Conservation (phyloP, 2,329 filamentous ascomycete genomes). For the Triangularia verruculosa region DNA sequence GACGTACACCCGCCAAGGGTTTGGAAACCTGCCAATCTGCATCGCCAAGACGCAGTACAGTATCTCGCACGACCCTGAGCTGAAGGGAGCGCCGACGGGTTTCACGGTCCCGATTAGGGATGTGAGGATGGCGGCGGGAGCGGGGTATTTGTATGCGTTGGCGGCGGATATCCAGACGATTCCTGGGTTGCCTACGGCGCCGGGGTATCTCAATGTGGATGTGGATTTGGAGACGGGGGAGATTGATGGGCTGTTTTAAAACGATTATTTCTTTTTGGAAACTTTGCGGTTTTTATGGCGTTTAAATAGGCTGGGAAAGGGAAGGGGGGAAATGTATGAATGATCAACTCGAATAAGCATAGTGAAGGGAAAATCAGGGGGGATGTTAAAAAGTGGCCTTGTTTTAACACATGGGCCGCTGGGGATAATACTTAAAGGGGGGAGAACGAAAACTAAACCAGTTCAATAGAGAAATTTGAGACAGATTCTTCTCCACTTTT, state of each 20-base stretch:
- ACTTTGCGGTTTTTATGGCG: slow-evolving; percentile 3
- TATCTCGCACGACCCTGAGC: slow-evolving; percentile 82
- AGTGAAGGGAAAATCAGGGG: background rate
- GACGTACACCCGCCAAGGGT: slow-evolving; percentile 88
- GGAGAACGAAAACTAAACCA: too few relatives aligned
- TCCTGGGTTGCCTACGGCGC: slow-evolving; percentile 88
- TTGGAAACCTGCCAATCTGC: slow-evolving; percentile 90
- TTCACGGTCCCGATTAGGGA: slow-evolving; percentile 95
- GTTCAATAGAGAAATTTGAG: too few relatives aligned
- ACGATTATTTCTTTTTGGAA: background rate
- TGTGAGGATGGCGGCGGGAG: slow-evolving; percentile 89
- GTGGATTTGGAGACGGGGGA: slow-evolving; percentile 78
- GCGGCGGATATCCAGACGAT: slow-evolving; percentile 99
- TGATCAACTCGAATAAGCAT: slow-evolving; percentile 25
- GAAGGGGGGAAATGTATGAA: slow-evolving; percentile 11
- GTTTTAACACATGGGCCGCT: slow-evolving; percentile 30
- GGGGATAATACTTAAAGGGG: background rate
- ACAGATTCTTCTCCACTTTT: too few relatives aligned
- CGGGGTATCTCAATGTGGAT: slow-evolving; percentile 93
- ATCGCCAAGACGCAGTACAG: slow-evolving; percentile 99
- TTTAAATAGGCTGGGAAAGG: background rate
- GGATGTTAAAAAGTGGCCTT: slow-evolving; percentile 16
- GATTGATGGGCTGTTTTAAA: slow-evolving; percentile 84
- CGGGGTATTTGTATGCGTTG: slow-evolving; percentile 90
- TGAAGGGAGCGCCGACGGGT: slow-evolving; percentile 92